Evolutionary conservation across 148 eudicot species (phyloP).

Genomic region (Bassia scoparia): DNA sequence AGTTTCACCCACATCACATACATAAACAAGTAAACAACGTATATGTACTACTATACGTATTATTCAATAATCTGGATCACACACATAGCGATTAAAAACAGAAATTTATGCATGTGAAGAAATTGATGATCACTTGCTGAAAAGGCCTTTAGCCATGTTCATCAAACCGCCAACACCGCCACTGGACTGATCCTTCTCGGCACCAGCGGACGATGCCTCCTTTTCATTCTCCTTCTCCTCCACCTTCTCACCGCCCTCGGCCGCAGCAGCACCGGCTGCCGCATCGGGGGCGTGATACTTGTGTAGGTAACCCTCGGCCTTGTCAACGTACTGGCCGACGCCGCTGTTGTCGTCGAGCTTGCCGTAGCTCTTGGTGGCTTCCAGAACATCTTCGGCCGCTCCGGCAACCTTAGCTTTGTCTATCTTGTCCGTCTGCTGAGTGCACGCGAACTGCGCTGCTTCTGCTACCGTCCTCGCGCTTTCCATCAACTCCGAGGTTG

Average conservation of each 20-base stretch:
- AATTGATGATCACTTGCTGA: conserved; percentile 16
- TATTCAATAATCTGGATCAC: too few relatives aligned
- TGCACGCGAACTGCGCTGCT: conserved; percentile 34
- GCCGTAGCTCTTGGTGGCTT: conserved; percentile 38
- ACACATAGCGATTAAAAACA: too few relatives aligned
- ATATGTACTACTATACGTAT: too few relatives aligned
- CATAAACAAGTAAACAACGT: too few relatives aligned
- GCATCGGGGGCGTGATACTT: conserved; percentile 14
- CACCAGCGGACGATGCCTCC: background rate
- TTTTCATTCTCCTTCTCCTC: background rate
- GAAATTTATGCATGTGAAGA: too few relatives aligned
- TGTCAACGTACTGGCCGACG: conserved; percentile 37
- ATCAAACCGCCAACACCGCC: conserved; percentile 33
- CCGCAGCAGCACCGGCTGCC: conserved; percentile 7
- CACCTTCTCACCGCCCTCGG: background rate
- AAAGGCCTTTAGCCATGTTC: conserved; percentile 43
- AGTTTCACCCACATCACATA: too few relatives aligned
- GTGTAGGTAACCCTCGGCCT: conserved; percentile 54
- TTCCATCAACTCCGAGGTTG: conserved; percentile 35
- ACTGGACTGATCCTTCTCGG: conserved; percentile 1
- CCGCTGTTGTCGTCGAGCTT: conserved; percentile 38
- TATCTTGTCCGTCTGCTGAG: conserved; percentile 19
- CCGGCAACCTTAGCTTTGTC: conserved; percentile 48
- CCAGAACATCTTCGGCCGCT: conserved; percentile 49
- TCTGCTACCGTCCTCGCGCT: conserved; percentile 52